phyloP scores from a whole-genome alignment of 1,139 yeast species.

The Yamadazyma atmosphaerica region DNA sequence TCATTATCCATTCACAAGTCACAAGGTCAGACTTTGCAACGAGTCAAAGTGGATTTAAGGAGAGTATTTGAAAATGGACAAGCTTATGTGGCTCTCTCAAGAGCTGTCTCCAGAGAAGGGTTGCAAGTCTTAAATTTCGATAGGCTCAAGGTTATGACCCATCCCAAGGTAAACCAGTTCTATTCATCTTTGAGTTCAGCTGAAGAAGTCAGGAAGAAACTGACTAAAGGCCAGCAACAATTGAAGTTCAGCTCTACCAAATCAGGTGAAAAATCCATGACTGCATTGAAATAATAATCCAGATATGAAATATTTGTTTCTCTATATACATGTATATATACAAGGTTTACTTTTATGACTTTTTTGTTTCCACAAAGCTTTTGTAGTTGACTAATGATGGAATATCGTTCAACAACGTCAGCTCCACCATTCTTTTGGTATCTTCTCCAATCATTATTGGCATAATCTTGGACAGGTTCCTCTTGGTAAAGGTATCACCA shows the following conservation, averaged over 20 bases:
- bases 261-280: neutral
- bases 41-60: conserved; percentile 77
- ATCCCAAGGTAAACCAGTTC: conserved; percentile 61
- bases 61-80: conserved; percentile 89
- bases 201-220: conserved; percentile 11
- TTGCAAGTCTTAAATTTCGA: conserved; percentile 75
- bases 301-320: no score
- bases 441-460: conserved; percentile 19
- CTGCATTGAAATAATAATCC: neutral
- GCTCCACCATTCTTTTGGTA: conserved; percentile 6
- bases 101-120: conserved; percentile 81
- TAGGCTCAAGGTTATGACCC: conserved; percentile 56
- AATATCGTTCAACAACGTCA: conserved; percentile 9
- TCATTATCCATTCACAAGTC: conserved; percentile 93
- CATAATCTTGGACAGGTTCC: conserved; percentile 10
- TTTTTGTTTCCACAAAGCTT: neutral
- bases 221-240: conserved; percentile 14
- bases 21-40: conserved; percentile 90
- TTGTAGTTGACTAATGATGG: conserved; percentile 6
- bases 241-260: conserved; percentile 7
- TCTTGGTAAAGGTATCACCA: conserved; percentile 10
- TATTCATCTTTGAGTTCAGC: conserved; percentile 42
- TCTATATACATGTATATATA: conserved; percentile 4
- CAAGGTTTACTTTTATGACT: neutral
- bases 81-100: conserved; percentile 88